phyloP scores from a whole-genome alignment of 164 flowering plant genomes.

The Vitis cinerea region DNA sequence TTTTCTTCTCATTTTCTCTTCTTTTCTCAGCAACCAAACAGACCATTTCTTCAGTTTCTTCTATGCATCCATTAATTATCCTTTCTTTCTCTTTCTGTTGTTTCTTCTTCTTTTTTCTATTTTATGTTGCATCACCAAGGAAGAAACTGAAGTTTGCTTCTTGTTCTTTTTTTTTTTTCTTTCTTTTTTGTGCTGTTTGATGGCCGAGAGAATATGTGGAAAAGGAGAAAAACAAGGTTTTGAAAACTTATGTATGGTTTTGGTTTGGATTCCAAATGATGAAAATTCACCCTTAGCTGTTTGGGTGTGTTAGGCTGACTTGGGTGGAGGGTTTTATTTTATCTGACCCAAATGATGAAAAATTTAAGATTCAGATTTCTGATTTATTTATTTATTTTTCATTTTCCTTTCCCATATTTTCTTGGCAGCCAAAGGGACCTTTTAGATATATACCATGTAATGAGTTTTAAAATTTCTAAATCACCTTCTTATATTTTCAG shows the following conservation, averaged over 20 bases:
- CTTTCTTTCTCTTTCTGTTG: slow-evolving; percentile 1
- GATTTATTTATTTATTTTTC: neutral
- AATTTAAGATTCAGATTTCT: neutral
- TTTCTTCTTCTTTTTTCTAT: too few relatives aligned
- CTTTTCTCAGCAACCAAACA: neutral
- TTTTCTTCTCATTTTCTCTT: neutral
- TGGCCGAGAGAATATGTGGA: neutral
- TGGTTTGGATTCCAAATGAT: neutral
- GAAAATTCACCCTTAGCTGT: too few relatives aligned
- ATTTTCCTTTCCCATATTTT: neutral
- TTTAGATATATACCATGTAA: neutral
- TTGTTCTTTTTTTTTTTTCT: too few relatives aligned
- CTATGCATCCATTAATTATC: too few relatives aligned
- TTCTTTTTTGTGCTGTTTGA: too few relatives aligned
- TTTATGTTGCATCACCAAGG: neutral
- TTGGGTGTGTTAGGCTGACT: neutral
- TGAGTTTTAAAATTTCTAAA: neutral
- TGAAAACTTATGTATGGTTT: neutral
- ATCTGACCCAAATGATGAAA: neutral
- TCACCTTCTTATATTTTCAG: slow-evolving; percentile 17
- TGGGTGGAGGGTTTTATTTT: neutral
- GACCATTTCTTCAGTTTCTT: neutral
- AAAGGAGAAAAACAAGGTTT: neutral
- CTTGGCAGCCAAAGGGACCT: neutral
- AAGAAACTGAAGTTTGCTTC: neutral